Evolutionary conservation across 306 rosid genomes (phyloP).

Genomic region (Gynostemma pentaphyllum): DNA sequence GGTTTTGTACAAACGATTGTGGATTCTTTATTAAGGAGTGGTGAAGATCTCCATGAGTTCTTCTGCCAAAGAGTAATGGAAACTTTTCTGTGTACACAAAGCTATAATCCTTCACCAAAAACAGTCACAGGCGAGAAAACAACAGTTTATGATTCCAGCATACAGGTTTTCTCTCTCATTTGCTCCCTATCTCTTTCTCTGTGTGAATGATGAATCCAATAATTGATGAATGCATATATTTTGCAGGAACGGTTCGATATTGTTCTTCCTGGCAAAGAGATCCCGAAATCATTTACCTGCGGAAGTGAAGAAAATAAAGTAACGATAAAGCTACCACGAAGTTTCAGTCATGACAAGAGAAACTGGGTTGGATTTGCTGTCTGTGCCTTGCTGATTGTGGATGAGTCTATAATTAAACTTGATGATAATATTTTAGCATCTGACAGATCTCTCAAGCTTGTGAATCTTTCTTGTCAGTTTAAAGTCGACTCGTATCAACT

Average conservation of each 20-base stretch:
- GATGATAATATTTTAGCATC: background rate
- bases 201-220: background rate
- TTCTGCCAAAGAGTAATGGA: background rate
- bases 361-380: constrained; percentile 8
- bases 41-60: background rate
- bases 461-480: background rate
- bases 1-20: background rate
- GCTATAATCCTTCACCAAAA: background rate
- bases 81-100: background rate
- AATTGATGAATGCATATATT: background rate
- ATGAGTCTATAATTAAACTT: background rate
- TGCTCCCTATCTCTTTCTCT: background rate
- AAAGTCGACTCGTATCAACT: background rate
- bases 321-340: background rate
- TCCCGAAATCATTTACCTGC: background rate
- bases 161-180: background rate
- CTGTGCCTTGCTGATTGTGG: background rate
- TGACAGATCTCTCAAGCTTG: background rate
- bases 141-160: too few species aligned
- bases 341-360: background rate
- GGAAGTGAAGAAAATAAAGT: background rate
- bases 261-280: background rate
- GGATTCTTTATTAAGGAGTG: background rate
- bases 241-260: background rate
- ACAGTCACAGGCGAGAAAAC: background rate